Conservation (phyloP, 768 basidiomycete species). For the Pleurotus pulmonarius region DNA sequence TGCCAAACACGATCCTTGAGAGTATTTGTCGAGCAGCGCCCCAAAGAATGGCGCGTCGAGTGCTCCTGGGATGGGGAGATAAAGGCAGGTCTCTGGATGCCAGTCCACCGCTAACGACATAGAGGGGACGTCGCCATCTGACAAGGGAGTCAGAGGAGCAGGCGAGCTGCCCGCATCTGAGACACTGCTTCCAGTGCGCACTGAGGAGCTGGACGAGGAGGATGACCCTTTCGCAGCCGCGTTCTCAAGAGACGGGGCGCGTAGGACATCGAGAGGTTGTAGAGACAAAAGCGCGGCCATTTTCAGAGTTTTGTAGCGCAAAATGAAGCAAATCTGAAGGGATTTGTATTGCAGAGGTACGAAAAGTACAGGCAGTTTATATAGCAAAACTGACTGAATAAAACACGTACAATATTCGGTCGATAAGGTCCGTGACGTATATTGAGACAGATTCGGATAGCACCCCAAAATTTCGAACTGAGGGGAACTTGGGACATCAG, state of each 20-base stretch:
- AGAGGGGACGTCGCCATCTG: slow-evolving; percentile 21
- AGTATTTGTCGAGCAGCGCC: slow-evolving; percentile 29
- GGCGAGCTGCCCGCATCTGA: slow-evolving; percentile 24
- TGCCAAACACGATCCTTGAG: slow-evolving; percentile 24
- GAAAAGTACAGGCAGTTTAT: background rate
- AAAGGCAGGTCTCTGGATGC: background rate
- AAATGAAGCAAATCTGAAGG: background rate
- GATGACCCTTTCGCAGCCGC: slow-evolving; percentile 21
- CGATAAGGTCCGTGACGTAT: slow-evolving; percentile 2
- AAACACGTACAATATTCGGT: background rate
- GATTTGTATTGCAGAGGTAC: background rate
- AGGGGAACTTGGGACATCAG: background rate
- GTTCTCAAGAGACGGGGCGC: background rate
- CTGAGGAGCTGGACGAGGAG: slow-evolving; percentile 28
- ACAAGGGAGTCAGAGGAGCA: slow-evolving; percentile 13
- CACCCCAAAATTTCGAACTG: slow-evolving; percentile 1
- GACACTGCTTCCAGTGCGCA: slow-evolving; percentile 30
- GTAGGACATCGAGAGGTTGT: slow-evolving; percentile 7
- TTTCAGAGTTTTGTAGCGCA: slow-evolving; percentile 1
- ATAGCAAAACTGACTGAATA: background rate
- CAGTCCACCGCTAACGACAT: background rate
- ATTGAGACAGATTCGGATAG: background rate
- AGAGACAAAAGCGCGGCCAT: slow-evolving; percentile 8
- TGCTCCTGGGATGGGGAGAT: background rate
- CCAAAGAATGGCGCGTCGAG: slow-evolving; percentile 19